These are phyloP conservation scores for Termitomyces bulborhizus DNA, from an alignment of 768 basidiomycete species.

Conservation along the genomic window DNA sequence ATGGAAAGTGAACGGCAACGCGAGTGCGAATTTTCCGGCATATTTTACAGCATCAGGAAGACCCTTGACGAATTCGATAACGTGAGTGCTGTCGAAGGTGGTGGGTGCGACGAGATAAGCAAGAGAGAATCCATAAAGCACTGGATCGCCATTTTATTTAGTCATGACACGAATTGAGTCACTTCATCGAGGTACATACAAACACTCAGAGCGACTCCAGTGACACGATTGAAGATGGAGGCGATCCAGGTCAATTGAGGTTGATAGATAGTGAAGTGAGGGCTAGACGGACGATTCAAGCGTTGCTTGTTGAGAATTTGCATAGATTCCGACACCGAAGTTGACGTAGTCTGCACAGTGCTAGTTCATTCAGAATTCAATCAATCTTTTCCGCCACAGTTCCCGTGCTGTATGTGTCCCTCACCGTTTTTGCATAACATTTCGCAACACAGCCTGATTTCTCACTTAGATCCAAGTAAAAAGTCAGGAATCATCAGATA, in stretches of 20 bases:
- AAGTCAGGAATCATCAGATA: not conserved
- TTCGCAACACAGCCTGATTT: constrained; percentile 35
- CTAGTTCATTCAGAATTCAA: not conserved
- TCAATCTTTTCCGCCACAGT: not conserved
- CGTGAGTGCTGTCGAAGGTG: constrained; percentile 71
- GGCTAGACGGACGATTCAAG: constrained; percentile 80
- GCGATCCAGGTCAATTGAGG: constrained; percentile 87
- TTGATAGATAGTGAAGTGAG: constrained; percentile 96
- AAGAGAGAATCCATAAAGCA: constrained; percentile 83
- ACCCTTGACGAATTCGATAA: constrained; percentile 64
- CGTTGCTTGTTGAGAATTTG: constrained; percentile 86
- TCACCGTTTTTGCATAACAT: constrained; percentile 38
- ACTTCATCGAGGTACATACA: constrained; percentile 41
- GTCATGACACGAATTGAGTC: not conserved
- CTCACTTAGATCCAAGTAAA: constrained; percentile 23
- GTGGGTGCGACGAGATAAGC: constrained; percentile 80
- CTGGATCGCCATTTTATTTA: constrained; percentile 27
- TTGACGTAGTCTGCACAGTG: constrained; percentile 55
- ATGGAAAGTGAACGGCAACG: constrained; percentile 89
- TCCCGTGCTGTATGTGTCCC: not conserved
- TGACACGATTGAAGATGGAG: constrained; percentile 84
- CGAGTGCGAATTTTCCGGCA: constrained; percentile 70
- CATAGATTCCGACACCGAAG: constrained; percentile 49
- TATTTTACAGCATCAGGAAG: constrained; percentile 77
- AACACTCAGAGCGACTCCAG: constrained; percentile 74